phyloP scores from a whole-genome alignment of 805 yeast species.

The Saccharomycopsis fodiens region DNA sequence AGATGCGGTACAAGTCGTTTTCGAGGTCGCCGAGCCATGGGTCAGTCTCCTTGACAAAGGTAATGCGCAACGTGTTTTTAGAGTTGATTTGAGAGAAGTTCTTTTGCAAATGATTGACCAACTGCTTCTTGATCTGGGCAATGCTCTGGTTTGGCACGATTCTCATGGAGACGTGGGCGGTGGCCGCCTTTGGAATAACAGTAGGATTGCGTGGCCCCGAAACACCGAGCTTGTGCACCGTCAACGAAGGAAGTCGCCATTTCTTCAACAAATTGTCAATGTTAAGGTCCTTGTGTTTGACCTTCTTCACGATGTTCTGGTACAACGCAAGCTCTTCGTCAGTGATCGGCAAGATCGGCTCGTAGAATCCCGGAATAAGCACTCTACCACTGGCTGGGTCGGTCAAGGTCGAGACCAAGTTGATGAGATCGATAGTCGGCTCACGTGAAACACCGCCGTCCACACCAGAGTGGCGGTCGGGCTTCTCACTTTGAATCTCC shows the following conservation, averaged over 20 bases:
- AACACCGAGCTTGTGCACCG: conserved; percentile 75
- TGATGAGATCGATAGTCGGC: conserved; percentile 81
- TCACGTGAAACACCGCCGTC: conserved; percentile 90
- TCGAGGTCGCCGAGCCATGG: conserved; percentile 92
- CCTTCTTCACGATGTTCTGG: conserved; percentile 45
- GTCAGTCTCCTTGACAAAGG: conserved; percentile 78
- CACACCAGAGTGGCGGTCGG: conserved; percentile 93
- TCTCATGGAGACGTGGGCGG: conserved; percentile 72
- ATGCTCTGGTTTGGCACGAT: conserved; percentile 85
- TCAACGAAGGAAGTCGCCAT: conserved; percentile 88
- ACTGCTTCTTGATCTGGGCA: conserved; percentile 42
- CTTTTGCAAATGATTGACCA: conserved; percentile 39
- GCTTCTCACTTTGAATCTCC: conserved; percentile 60
- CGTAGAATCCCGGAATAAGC: conserved; percentile 61
- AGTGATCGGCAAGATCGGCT: conserved; percentile 52
- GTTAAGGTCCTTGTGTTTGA: conserved; percentile 24
- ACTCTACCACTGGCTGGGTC: conserved; percentile 45
- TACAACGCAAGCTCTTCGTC: conserved; percentile 54
- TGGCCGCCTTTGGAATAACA: conserved; percentile 77
- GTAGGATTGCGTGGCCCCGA: conserved; percentile 89
- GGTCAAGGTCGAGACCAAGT: conserved; percentile 57
- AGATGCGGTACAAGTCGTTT: conserved; percentile 62
- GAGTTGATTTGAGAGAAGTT: conserved; percentile 46
- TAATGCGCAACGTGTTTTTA: conserved; percentile 52
- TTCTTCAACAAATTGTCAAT: conserved; percentile 52